A percentile compares a stretch with the other conserved stretches of the same genome.
Evolutionary conservation across 75 land plant genomes (phyloP).

Genomic region (Cryptomeria japonica): DNA sequence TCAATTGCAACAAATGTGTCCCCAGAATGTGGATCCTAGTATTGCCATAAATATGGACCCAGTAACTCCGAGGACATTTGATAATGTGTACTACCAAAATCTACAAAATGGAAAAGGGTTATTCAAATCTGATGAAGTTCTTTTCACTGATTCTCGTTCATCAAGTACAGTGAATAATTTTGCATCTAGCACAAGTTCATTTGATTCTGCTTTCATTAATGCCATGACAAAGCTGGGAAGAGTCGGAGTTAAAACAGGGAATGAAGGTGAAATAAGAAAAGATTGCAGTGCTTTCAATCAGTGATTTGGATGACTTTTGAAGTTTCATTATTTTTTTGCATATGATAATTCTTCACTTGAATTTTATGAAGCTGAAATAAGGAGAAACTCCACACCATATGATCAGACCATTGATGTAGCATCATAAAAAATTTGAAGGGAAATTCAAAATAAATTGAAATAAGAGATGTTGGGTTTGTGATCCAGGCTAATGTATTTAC

Average conservation of each 20-base stretch:
- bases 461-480: no score
- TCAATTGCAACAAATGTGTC: slow-evolving; percentile 38
- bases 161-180: slow-evolving; percentile 38
- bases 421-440: not conserved
- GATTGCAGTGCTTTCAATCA: slow-evolving; percentile 43
- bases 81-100: slow-evolving; percentile 63
- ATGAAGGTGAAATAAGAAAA: slow-evolving; percentile 51
- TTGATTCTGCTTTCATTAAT: slow-evolving; percentile 39
- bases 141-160: slow-evolving; percentile 49
- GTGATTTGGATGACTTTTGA: not conserved
- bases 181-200: slow-evolving; percentile 36
- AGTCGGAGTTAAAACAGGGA: slow-evolving; percentile 61
- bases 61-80: slow-evolving; percentile 51
- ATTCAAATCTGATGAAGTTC: slow-evolving; percentile 63
- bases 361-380: not conserved
- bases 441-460: no score
- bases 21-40: slow-evolving; percentile 41
- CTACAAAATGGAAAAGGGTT: slow-evolving; percentile 50
- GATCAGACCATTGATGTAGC: not conserved
- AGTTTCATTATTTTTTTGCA: not conserved
- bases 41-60: slow-evolving; percentile 60
- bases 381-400: not conserved
- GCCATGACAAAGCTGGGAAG: slow-evolving; percentile 67
- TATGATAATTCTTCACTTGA: not conserved
- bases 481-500: no score